Evolutionary conservation across 2,329 filamentous ascomycete species (phyloP).

Genomic region (Phaeosphaeriaceae sp.): DNA sequence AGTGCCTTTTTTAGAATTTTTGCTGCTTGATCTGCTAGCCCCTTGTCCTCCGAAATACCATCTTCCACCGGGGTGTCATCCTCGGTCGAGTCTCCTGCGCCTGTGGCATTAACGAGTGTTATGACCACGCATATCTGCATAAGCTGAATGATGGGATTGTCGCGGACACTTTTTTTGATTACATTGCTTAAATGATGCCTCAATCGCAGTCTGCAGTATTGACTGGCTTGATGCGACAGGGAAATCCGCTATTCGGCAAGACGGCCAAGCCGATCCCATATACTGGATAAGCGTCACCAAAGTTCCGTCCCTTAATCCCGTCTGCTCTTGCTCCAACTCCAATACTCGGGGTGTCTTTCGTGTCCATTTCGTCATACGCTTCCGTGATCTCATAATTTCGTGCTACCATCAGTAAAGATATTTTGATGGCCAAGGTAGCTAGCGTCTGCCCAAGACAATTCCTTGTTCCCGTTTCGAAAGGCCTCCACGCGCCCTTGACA

Average conservation of each 20-base stretch:
- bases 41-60: too few species aligned
- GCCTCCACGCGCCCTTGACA: slow-evolving; percentile 41
- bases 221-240: slow-evolving; percentile 1
- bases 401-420: neutral
- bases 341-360: slow-evolving; percentile 2
- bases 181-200: too few species aligned
- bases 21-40: too few species aligned
- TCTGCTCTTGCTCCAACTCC: too few species aligned
- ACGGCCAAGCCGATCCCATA: neutral
- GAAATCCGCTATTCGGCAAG: neutral
- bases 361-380: neutral
- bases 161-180: too few species aligned
- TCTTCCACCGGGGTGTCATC: too few species aligned
- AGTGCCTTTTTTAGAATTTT: too few species aligned
- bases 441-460: slow-evolving; percentile 48
- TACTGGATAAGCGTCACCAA: neutral
- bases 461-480: slow-evolving; percentile 47
- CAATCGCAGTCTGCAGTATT: too few species aligned
- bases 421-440: slow-evolving; percentile 35
- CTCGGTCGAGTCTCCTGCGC: too few species aligned
- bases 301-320: neutral
- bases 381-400: slow-evolving; percentile 30
- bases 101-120: too few species aligned
- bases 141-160: too few species aligned
- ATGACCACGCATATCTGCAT: too few species aligned